Evolutionary conservation across 1,284 basidiomycete species (phyloP), one percentile per base, ranked within the genome.

Genomic region (Papiliotrema nemorosa): DNA sequence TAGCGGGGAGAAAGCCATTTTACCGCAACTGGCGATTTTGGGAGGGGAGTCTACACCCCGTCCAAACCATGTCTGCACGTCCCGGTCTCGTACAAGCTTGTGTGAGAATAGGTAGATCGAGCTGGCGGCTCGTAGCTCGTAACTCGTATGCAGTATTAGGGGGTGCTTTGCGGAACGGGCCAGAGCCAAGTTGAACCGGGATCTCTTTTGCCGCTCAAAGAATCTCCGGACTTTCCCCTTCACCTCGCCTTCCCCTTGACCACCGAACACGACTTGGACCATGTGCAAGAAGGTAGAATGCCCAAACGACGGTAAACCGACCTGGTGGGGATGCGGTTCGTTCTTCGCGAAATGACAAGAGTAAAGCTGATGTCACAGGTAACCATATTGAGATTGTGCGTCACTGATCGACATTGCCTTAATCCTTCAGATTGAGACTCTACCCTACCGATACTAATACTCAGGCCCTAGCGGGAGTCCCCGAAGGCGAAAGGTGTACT

Each of bases 261-360:
- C 42, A 14, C 35, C 20, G 5, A 5, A 29, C 35, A 39, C n/a
- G n/a, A n/a, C n/a, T n/a, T n/a, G n/a, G n/a, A n/a, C 38, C 13
- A 74, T 74, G 73, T 74, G 73, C 63, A 69, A 66, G 51, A 60
- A 58, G 45, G 66, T 70, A 3, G 51, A 53, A 26, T 74, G 73
- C 60, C 71, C 73, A 3, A 74, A 74, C 53, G 71, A 73, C 49
- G 68, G 65, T 25, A 69, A 70, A 58, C 70, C 69, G 33, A 72
- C 71, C 40, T 74, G 73, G 73, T 74, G 71, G 71, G 73, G 73
- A 48, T 74, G 73, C 38, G 73, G 71, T 74, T 50, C 59, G 71
- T 68, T 10, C 21, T 41, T 35, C 22, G 25, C 6, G 10, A 22
- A 16, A 24, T 27, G 31, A 31, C 3, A 18, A 18, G 35, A 26